Evolutionary conservation across 192 early-diverging fungal species (phyloP).

Genomic region (Gryganskiella cystojenkinii): DNA sequence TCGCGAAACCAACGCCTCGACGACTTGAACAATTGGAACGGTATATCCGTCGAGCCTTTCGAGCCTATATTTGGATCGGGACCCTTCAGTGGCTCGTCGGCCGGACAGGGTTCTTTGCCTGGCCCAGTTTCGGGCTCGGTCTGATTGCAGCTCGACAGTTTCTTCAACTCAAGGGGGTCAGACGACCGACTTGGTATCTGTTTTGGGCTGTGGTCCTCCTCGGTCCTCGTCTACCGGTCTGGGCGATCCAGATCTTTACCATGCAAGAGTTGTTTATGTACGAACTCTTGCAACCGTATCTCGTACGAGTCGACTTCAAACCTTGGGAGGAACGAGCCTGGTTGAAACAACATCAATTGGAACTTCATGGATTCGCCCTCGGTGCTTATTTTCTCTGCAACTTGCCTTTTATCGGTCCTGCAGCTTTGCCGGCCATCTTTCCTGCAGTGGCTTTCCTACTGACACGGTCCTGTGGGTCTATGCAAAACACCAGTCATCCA

Average conservation of each 20-base stretch:
- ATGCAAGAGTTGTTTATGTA: constrained; percentile 45
- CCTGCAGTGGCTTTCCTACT: constrained; percentile 23
- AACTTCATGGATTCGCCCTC: constrained; percentile 30
- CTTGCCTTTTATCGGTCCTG: constrained; percentile 26
- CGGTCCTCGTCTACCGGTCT: constrained; percentile 31
- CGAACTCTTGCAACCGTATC: constrained; percentile 39
- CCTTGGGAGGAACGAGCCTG: constrained; percentile 41
- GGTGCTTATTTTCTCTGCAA: constrained; percentile 26
- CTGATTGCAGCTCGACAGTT: constrained; percentile 16
- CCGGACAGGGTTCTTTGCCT: background rate
- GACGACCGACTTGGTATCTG: background rate
- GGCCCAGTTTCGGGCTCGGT: constrained; percentile 1
- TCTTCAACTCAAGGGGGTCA: constrained; percentile 11
- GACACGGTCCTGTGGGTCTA: constrained; percentile 28
- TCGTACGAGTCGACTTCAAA: constrained; percentile 26
- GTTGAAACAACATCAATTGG: constrained; percentile 9
- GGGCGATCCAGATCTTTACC: constrained; percentile 22
- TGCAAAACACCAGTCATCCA: constrained; percentile 12
- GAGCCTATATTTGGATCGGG: constrained; percentile 20
- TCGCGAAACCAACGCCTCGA: constrained; percentile 18
- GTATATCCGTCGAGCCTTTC: constrained; percentile 13
- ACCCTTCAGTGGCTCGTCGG: constrained; percentile 20
- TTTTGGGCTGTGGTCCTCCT: constrained; percentile 3
- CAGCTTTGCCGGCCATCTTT: constrained; percentile 17
- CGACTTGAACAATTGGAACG: constrained; percentile 19